Evolutionary conservation across 148 eudicot species (phyloP), one percentile per base, ranked within the genome.

Genomic region (Heliosperma pusillum): DNA sequence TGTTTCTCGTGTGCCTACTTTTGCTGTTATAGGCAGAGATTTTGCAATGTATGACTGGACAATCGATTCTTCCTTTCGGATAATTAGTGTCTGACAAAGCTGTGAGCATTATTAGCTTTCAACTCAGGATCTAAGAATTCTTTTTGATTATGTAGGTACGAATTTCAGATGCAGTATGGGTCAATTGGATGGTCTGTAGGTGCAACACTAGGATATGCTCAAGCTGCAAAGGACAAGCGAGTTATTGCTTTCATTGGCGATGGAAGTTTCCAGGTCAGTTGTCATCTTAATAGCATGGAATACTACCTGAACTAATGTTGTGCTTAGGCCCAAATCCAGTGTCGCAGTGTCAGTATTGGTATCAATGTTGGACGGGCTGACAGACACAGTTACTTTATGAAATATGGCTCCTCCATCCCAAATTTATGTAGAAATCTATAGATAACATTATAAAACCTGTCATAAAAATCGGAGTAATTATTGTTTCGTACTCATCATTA

Each of bases 101-200:
- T 9, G 13, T 47, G 59, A 47, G 15, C 61, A 61, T 27, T 40
- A 29, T 2, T 69, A 10, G 44, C 45, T 70, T 33, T 50, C 24
- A 8, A 30, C 55, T 2, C 64, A 62, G 40, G 66, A 6, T 20
- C 15, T 66, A 21, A 50, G 13, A 15, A 69, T 17, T 25, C 24
- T 10, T 69, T 56, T 25, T 59, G 52, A 12, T 33, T 33, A 17
- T 79, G 21, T 80, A 90, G 96, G 80, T 91, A 75, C 68, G 97
- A 91, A 55, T 91, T 91, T 70, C 93, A 91, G 75, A 89, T 91
- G 97, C 97, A 91, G 40, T 91, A 87, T 75, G 97, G 97, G 72
- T 91, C 95, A 11, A 88, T 90, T 22, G 95, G 91, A 70, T 90
- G 95, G 95, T 85, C 95, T 7, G 91, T 90, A 30, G 96, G 96